These are phyloP conservation scores for Talaromyces thailandensis DNA, from an alignment of 495 filamentous ascomycete genomes.

Conservation along the genomic window DNA sequence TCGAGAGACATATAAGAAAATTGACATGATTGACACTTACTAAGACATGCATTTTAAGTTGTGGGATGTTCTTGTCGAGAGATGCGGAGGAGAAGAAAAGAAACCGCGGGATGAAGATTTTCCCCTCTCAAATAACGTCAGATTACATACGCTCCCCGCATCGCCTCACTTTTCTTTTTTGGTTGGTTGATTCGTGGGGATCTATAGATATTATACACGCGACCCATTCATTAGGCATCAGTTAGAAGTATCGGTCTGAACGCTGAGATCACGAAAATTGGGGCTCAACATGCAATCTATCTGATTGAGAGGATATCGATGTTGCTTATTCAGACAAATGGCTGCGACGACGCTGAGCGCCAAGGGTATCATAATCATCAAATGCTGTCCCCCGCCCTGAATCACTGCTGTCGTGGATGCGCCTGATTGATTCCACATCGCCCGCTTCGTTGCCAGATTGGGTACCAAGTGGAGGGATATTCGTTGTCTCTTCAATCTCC, in stretches of 20 bases:
- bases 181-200: neutral
- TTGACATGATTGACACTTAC: conserved; percentile 14
- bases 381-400: conserved; percentile 5
- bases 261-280: neutral
- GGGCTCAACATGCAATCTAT: neutral
- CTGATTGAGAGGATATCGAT: no score
- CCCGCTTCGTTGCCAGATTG: conserved; percentile 1
- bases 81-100: conserved; percentile 3
- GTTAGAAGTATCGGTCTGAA: neutral
- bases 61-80: conserved; percentile 10
- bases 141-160: neutral
- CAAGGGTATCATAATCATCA: neutral
- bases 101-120: conserved; percentile 2
- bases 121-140: neutral
- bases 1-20: neutral
- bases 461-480: conserved; percentile 3
- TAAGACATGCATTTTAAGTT: conserved; percentile 33
- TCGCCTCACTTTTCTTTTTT: neutral
- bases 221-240: neutral
- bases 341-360: conserved; percentile 4
- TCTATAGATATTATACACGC: neutral
- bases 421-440: neutral
- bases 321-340: neutral
- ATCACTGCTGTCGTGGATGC: neutral
- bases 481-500: conserved; percentile 4